Percentiles rank a stretch among this genome's conserved stretches.
These are phyloP conservation scores for Neofusicoccum parvum DNA, from an alignment of 2,329 filamentous ascomycete species.

Conservation along the genomic window DNA sequence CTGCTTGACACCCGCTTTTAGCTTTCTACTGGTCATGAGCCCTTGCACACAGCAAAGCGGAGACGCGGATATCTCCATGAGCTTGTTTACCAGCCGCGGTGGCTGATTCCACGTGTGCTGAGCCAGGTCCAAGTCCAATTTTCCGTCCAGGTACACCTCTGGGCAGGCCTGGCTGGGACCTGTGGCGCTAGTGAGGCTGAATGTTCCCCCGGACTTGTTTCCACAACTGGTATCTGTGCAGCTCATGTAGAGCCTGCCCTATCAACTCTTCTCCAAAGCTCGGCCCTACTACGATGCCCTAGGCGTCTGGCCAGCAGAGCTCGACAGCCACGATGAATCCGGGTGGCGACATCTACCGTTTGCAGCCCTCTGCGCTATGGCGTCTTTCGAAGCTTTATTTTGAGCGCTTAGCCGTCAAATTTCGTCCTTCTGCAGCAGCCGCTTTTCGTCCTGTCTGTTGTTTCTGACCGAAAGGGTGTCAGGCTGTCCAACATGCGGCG, in stretches of 20 bases:
- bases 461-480: background rate
- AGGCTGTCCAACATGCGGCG: background rate
- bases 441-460: background rate
- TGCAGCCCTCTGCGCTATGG: background rate
- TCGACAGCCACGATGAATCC: background rate
- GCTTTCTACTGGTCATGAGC: background rate
- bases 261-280: background rate
- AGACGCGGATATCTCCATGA: background rate
- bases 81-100: background rate
- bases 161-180: no score
- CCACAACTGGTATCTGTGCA: background rate
- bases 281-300: background rate
- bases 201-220: background rate
- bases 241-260: background rate
- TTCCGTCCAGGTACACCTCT: no score
- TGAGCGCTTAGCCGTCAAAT: background rate
- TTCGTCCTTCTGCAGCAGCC: background rate
- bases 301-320: constrained; percentile 2
- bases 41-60: background rate
- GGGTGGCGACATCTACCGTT: background rate
- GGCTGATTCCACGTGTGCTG: background rate
- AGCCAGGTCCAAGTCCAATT: background rate
- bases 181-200: no score
- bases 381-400: background rate
- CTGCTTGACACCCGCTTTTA: background rate